phyloP scores from a whole-genome alignment of 2,329 filamentous ascomycete species.

The Rutstroemia sp. region DNA sequence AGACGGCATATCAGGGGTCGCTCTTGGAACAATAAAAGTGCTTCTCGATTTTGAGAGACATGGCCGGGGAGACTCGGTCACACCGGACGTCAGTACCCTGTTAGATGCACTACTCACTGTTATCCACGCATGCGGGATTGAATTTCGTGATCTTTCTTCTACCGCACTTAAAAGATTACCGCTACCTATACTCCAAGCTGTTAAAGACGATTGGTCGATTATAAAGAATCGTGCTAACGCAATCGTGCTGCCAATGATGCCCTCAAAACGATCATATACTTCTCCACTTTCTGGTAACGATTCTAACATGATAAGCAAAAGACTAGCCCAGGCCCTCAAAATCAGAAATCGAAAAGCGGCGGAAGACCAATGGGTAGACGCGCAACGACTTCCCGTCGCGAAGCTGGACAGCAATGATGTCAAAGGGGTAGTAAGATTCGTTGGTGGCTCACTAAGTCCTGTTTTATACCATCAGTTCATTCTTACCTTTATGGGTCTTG shows the following conservation, averaged over 20 bases:
- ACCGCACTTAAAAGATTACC: not conserved
- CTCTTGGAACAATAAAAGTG: conserved; percentile 24
- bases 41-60: conserved; percentile 11
- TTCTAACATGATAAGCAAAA: conserved; percentile 12
- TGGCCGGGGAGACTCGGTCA: not conserved
- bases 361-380: conserved; percentile 23
- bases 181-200: conserved; percentile 12
- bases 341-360: conserved; percentile 17
- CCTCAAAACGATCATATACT: not conserved
- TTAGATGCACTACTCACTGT: not conserved
- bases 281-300: not conserved
- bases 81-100: not conserved
- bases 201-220: conserved; percentile 14
- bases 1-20: conserved; percentile 17
- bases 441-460: conserved; percentile 9
- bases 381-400: conserved; percentile 18
- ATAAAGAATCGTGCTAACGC: conserved; percentile 9
- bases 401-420: not conserved
- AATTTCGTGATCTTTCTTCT: not conserved
- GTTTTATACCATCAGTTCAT: conserved; percentile 39
- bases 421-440: too few relatives aligned
- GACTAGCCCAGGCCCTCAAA: conserved; percentile 20
- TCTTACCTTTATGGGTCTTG: conserved; percentile 37
- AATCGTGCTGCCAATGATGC: not conserved
- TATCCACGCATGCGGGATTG: not conserved